Base-by-base conservation (phyloP, 148 eudicot genomes). In the Beta vulgaris region DNA sequence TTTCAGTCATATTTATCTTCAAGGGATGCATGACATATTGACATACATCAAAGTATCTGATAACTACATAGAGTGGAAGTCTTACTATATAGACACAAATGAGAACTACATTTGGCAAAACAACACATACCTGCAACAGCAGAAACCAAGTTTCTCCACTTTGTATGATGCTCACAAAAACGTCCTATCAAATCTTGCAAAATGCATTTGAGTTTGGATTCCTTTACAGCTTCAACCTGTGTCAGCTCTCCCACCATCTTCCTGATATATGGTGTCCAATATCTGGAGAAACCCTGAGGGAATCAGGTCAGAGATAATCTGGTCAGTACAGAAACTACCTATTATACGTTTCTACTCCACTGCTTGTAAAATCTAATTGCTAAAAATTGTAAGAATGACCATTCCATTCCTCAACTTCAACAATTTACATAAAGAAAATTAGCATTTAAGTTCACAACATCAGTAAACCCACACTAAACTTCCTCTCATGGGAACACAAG, bases 251-350 rank as follows among this genome's bases (percentile, higher is more conserved):
- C 86, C 18, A 92, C 59, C 80, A 87, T 84, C 58, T 84, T 84
- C 78, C 87, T 96, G 58, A 91, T 87, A 65, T 69, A 84, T 29
- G 98, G 97, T 48, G 91, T 86, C 99, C 98, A 92, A 86, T 96
- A 96, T 71, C 99, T 85, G 69, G 35, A 82, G 74, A 86, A 89
- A 34, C 99, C 99, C 99, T 96, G 85, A 79, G 87, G 36, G 43
- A 12, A 69, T 14, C 64, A 39, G 35, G 59, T 23, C 32, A 68
- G 29, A 28, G 5, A 73, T 15, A 78, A 54, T 3, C 67, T 35
- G 31, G 39, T 54, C 42, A 77, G 60, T 23, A 43, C 32, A 39
- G 21, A 58, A 64, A 55, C 2, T 44, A 28, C 36, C 21, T 53
- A 26, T 40, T 7, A 39, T 26, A 13, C 43, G 53, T 12, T 26